phyloP scores from a whole-genome alignment of 1,284 basidiomycete genomes.

The Ceratobasidium papillatum region DNA sequence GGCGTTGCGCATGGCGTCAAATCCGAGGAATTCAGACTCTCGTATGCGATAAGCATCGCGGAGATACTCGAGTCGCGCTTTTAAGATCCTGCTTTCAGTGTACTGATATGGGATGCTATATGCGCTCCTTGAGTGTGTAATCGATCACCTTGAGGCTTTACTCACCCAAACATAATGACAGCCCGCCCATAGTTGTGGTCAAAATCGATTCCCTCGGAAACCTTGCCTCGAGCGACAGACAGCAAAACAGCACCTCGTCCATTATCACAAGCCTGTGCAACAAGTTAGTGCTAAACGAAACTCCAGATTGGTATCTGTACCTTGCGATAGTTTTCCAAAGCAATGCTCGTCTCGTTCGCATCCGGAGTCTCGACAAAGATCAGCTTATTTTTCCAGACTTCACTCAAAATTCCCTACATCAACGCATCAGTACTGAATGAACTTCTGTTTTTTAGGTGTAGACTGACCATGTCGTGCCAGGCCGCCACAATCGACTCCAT shows the following conservation, averaged over 20 bases:
- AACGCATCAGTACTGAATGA: conserved; percentile 16
- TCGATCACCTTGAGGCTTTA: conserved; percentile 16
- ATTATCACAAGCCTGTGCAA: conserved; percentile 91
- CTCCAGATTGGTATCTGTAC: conserved; percentile 57
- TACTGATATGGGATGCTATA: conserved; percentile 95
- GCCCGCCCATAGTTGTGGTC: conserved; percentile 99
- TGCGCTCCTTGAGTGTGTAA: not conserved
- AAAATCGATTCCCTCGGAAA: conserved; percentile 99
- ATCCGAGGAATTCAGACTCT: conserved; percentile 98
- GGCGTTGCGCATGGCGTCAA: conserved; percentile 99
- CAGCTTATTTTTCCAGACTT: conserved; percentile 99
- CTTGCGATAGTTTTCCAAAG: conserved; percentile 95
- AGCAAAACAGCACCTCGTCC: conserved; percentile 96
- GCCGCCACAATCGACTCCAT: conserved; percentile 99
- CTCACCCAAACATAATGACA: conserved; percentile 99
- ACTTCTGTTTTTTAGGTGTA: not conserved
- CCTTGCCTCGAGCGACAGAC: conserved; percentile 98
- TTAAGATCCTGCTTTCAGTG: conserved; percentile 97
- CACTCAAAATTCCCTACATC: conserved; percentile 90
- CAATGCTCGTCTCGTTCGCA: conserved; percentile 98
- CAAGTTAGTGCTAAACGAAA: conserved; percentile 2
- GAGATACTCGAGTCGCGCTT: conserved; percentile 96
- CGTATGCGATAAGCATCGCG: conserved; percentile 98
- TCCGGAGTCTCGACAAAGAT: conserved; percentile 99
- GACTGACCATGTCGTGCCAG: conserved; percentile 97